Evolutionary conservation across 2,329 filamentous ascomycete species (phyloP).

Genomic region (Fonsecaea erecta): DNA sequence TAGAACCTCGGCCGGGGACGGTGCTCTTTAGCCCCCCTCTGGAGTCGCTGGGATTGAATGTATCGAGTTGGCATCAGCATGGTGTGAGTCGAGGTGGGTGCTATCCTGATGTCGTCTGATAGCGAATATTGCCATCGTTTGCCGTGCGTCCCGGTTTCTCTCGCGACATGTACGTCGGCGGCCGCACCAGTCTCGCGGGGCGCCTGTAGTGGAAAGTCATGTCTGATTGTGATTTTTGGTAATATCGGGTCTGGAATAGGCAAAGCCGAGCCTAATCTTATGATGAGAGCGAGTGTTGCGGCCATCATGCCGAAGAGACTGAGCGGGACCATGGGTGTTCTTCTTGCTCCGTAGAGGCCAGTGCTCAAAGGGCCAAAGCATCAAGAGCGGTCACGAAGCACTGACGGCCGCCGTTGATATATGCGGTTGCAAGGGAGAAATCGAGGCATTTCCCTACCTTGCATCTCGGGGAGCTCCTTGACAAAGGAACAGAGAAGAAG

Average conservation of each 20-base stretch:
- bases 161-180: not conserved
- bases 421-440: not conserved
- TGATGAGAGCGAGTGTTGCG: not conserved
- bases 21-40: not conserved
- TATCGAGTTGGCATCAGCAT: not conserved
- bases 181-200: not conserved
- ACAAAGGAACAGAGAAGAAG: not conserved
- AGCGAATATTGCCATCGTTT: not conserved
- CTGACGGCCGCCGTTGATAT: not conserved
- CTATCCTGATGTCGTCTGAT: not conserved
- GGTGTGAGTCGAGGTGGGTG: not conserved
- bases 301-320: not conserved
- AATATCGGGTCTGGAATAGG: constrained; percentile 9
- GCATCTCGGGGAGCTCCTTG: not conserved
- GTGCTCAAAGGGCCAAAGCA: not conserved
- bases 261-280: not conserved
- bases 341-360: not conserved
- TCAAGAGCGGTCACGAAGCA: not conserved
- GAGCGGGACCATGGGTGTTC: constrained; percentile 2
- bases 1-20: not conserved
- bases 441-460: not conserved
- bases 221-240: constrained; percentile 23
- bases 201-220: not conserved
- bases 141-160: constrained; percentile 12
- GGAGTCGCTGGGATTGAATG: not conserved